Evolutionary conservation across 2,329 filamentous ascomycete species (phyloP), one percentile per base, ranked within the genome.

Genomic region (Colletotrichum sp.): DNA sequence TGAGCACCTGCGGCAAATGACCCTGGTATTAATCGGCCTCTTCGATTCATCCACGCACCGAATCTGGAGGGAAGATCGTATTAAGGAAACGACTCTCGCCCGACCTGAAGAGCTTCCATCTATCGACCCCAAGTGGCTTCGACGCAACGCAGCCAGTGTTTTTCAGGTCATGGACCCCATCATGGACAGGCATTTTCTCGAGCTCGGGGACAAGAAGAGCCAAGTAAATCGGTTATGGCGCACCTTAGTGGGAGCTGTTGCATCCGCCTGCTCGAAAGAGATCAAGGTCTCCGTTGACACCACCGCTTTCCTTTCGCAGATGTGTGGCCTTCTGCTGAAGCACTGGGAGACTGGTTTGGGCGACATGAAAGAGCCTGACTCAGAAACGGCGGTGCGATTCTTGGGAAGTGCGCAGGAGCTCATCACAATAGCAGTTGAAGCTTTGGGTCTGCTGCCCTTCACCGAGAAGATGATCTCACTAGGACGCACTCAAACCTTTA

Each of bases 261-360:
- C 92, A 4, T 90, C 90, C 65, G 94, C 94, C 52, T 93, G 93
- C 28, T 90, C 89, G 57, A 98, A 98, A 84, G 97, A 99, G 84
- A 94, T 99, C 79, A 98, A 96, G 80, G 93, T 96, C 8, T 96
- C 95, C 0, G 90, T 91, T 15, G 96, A 99, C 77, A 95, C 96
- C 2, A 94, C 95, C 81, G 91, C 92, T 77, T 96, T 96, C 75
- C 90, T 98, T 77, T 93, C 94, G 26, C 89, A 92, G 57, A 89
- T 96, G 26, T 89, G 96, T 66, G 92, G 92, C 57, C 85, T 96
- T 26, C 86, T 98, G 8, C 90, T 92, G 65, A 91, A 90, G 30
- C 84, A 96, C 4, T 98, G 96, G 95, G 87, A 87, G 21, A 83
- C 81, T 15, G 91, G 91, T 21, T 90, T 93, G 16, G 82, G 89